These are phyloP conservation scores for Echites panduratus DNA, from an alignment of 257 asterid species.

Conservation along the genomic window DNA sequence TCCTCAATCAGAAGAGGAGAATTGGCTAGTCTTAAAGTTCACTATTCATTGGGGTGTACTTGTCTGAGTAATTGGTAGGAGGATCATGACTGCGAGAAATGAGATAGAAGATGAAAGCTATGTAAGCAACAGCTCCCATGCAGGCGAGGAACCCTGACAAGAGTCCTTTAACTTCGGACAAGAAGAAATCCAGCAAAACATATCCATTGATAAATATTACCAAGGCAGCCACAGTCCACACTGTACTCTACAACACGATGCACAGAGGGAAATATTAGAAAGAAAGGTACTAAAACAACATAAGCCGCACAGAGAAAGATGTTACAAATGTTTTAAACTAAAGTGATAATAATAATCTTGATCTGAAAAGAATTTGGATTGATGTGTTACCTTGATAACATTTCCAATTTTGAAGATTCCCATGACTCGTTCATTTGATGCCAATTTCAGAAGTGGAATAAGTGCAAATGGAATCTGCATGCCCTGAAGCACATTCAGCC, in stretches of 20 bases:
- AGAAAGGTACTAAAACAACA: too few species aligned
- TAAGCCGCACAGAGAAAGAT: background rate
- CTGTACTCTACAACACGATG: constrained; percentile 37
- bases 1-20: background rate
- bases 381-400: constrained; percentile 37
- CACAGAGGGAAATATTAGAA: background rate
- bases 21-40: constrained; percentile 29
- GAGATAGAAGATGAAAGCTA: constrained; percentile 50
- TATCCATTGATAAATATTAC: constrained; percentile 65
- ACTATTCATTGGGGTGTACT: constrained; percentile 30
- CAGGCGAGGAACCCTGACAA: constrained; percentile 34
- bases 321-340: background rate
- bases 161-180: constrained; percentile 50
- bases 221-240: constrained; percentile 57
- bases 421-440: constrained; percentile 52
- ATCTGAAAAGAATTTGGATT: background rate
- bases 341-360: too few species aligned
- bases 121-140: constrained; percentile 38
- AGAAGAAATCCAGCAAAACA: constrained; percentile 58
- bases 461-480: constrained; percentile 73
- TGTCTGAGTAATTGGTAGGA: constrained; percentile 23
- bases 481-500: constrained; percentile 73
- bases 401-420: constrained; percentile 61
- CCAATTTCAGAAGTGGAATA: constrained; percentile 62
- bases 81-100: constrained; percentile 30